Percentiles rank a stretch among this genome's conserved stretches.
Conservation (phyloP, 768 basidiomycete species). For the Dioszegia crocea region DNA sequence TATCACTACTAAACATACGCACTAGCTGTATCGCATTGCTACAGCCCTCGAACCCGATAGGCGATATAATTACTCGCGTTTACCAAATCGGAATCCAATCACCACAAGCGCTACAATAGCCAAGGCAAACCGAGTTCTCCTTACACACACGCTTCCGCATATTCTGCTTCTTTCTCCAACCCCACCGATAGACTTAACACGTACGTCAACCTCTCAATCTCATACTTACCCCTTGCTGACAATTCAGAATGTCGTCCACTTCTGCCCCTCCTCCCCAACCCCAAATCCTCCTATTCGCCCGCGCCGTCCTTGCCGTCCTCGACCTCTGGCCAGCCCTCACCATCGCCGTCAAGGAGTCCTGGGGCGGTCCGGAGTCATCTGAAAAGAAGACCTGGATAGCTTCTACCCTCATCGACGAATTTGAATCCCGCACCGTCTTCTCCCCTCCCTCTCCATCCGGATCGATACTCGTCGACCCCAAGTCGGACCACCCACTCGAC, state of each 20-base stretch:
- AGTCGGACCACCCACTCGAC: slow-evolving; percentile 54
- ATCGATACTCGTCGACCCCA: neutral
- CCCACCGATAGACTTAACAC: too few relatives aligned
- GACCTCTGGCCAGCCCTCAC: slow-evolving; percentile 79
- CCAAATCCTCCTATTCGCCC: slow-evolving; percentile 63
- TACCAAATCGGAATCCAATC: too few relatives aligned
- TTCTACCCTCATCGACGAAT: slow-evolving; percentile 52
- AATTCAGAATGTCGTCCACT: too few relatives aligned
- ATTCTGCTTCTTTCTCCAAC: neutral
- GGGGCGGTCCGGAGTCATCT: slow-evolving; percentile 72
- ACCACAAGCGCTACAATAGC: too few relatives aligned
- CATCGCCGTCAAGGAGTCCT: slow-evolving; percentile 75
- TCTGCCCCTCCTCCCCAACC: slow-evolving; percentile 12
- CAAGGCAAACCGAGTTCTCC: too few relatives aligned
- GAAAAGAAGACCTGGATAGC: slow-evolving; percentile 82
- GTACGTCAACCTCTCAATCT: too few relatives aligned
- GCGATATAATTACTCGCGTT: too few relatives aligned
- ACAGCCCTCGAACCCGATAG: too few relatives aligned
- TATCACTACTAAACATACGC: too few relatives aligned
- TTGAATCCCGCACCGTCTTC: slow-evolving; percentile 43
- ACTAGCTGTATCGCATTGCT: too few relatives aligned
- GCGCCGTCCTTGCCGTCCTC: slow-evolving; percentile 77
- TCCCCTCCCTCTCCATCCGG: neutral
- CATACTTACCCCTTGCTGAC: too few relatives aligned
- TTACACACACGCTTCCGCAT: too few relatives aligned